Conservation (phyloP, 345 rosid genomes). For the Pistacia integerrima region DNA sequence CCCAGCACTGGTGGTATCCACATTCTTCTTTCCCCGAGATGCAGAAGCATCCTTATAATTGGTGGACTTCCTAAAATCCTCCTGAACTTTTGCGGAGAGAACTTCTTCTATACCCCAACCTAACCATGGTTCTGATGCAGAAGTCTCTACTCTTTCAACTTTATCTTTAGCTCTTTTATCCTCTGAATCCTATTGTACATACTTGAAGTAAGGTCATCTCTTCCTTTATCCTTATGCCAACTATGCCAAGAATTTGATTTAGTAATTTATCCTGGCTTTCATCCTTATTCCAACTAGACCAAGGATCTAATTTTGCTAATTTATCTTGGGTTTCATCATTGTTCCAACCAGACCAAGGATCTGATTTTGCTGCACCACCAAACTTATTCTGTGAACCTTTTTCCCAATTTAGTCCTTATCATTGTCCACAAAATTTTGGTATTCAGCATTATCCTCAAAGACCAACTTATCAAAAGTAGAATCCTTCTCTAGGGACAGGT, state of each 20-base stretch:
- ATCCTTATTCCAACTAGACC: no score
- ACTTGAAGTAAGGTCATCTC: background rate
- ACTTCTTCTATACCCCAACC: conserved; percentile 31
- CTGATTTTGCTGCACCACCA: no score
- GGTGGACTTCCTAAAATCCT: conserved; percentile 16
- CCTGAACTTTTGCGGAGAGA: background rate
- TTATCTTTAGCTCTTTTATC: conserved; percentile 24
- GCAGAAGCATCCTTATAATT: background rate
- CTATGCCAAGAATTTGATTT: conserved; percentile 1
- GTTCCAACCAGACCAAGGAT: no score
- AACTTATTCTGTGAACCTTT: background rate
- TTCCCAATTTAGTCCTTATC: conserved; percentile 48
- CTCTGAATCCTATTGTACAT: conserved; percentile 28
- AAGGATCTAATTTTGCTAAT: no score
- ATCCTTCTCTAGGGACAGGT: conserved; percentile 67
- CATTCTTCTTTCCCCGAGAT: background rate
- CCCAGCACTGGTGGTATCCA: background rate
- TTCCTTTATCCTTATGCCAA: conserved; percentile 4
- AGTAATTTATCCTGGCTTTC: no score
- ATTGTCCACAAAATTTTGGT: conserved; percentile 32
- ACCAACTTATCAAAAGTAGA: conserved; percentile 49
- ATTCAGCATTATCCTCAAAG: conserved; percentile 68
- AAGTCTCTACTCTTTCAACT: conserved; percentile 1
- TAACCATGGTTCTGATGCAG: conserved; percentile 25
- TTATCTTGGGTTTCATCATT: no score